Percentiles rank a stretch among this genome's conserved stretches.
Evolutionary conservation across 768 basidiomycete species (phyloP).

Genomic region (Clathrus columnatus): DNA sequence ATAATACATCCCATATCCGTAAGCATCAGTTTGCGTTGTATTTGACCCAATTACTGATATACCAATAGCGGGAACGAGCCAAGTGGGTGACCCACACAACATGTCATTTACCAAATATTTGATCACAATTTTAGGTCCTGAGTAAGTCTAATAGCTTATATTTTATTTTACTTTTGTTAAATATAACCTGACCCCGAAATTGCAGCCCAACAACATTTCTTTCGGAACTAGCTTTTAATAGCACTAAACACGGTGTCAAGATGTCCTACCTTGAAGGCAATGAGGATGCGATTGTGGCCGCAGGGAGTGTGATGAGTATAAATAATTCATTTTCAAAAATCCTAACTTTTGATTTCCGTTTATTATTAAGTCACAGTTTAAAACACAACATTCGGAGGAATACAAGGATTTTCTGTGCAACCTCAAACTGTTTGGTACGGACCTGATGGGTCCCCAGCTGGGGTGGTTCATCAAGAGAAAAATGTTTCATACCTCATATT

Average conservation of each 20-base stretch:
- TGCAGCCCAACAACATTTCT: conserved; percentile 1
- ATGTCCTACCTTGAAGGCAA: conserved; percentile 6
- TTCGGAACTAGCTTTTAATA: conserved; percentile 1
- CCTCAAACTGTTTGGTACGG: conserved; percentile 7
- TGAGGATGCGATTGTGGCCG: conserved; percentile 6
- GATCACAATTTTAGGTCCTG: conserved; percentile 24
- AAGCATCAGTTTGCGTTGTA: too few relatives aligned
- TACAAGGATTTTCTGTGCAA: conserved; percentile 10
- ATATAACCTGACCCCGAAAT: background rate
- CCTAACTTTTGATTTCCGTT: background rate
- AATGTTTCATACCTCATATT: conserved; percentile 12
- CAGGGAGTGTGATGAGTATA: too few relatives aligned
- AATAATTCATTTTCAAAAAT: background rate
- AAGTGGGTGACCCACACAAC: conserved; percentile 23
- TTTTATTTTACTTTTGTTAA: too few relatives aligned
- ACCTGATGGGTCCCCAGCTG: conserved; percentile 8
- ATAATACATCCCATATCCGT: conserved; percentile 15
- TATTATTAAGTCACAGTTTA: conserved; percentile 4
- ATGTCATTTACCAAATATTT: too few relatives aligned
- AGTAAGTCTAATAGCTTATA: conserved; percentile 27
- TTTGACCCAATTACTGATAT: too few relatives aligned
- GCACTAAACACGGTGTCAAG: background rate
- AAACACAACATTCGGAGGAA: conserved; percentile 13
- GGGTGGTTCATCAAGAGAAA: conserved; percentile 12
- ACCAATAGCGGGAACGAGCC: conserved; percentile 3